Evolutionary conservation across 164 flowering plant genomes (phyloP), one percentile per base, ranked within the genome.

Genomic region (Amborella trichopoda): DNA sequence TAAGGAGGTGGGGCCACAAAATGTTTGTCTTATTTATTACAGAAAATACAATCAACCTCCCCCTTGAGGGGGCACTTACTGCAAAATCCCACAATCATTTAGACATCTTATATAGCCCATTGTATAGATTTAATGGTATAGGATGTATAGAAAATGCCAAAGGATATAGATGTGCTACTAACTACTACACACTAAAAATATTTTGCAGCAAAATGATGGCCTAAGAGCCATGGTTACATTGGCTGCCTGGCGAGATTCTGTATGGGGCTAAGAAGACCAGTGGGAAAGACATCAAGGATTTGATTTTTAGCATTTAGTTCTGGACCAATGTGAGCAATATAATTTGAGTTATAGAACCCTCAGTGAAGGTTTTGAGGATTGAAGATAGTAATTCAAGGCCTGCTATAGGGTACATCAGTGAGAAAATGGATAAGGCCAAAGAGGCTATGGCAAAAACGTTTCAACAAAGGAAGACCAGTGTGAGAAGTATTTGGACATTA

Each of bases 171-270:
- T n/a, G n/a, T n/a, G n/a, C n/a, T n/a, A n/a, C n/a, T n/a, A n/a
- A n/a, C n/a, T n/a, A n/a, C n/a, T n/a, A n/a, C n/a, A n/a, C n/a
- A n/a, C n/a, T n/a, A n/a, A n/a, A n/a, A n/a, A n/a, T n/a, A n/a
- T n/a, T n/a, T n/a, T n/a, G 74, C 72, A 61, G 73, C 58, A 45
- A 67, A 63, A 63, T 61, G 85, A 71, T 80, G 64, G 55, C 58
- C 65, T 28, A n/a, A n/a, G n/a, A n/a, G n/a, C n/a, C n/a, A n/a
- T n/a, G n/a, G n/a, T n/a, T n/a, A n/a, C n/a, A n/a, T 71, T 86
- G 88, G 73, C 83, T 60, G 71, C 82, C 36, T 86, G 95, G 32
- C 81, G 73, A 59, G 98, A 90, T 57, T 90, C 95, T 95, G 53
- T 76, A 65, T 78, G 64, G 65, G 48, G 70, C 83, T 20, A 86